Evolutionary conservation across 306 rosid species (phyloP), one percentile per base, ranked within the genome.

Genomic region (Albizia julibrissin): DNA sequence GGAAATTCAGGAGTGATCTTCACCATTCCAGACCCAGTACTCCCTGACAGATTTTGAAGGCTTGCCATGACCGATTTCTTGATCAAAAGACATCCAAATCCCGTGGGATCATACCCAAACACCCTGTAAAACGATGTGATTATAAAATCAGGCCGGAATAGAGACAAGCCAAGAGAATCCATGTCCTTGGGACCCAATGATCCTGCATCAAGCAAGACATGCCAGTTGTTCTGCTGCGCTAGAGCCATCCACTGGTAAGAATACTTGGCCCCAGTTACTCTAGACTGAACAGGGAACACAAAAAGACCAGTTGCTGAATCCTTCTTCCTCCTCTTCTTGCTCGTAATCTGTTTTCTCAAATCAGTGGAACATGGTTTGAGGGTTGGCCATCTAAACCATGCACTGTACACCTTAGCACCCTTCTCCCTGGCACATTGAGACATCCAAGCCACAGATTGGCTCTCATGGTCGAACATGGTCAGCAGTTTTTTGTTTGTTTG

Each of bases 201-300:
- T 12, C 98, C 98, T 21, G 98, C 98, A 82, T 95, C 98, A 70
- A 95, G 94, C 80, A 93, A 89, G 33, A 95, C 98, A 82, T 95
- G 98, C 98, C 98, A 95, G 80, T 95, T 93, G 84, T 95, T 95
- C 86, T 95, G 98, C 76, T 95, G 98, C 0, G 98, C 98, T 46
- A 95, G 79, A n/a, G 98, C 97, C 98, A 94, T 94, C 98, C 98
- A 95, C 80, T 93, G 98, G 83, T 95, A 95, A 0, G 98, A 95
- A 89, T 93, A 95, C 90, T 95, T 95, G 6, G 95, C 91, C 79
- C 98, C 98, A 0, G 97, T 95, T 18, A 95, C 98, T 83, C 98
- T 90, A 72, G 98, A 93, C 90, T 93, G 98, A 74, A 95, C 98
- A 0, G 98, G 98, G 80, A 95, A 95, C 77, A 95, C 98, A 78